These are phyloP conservation scores for Aspergillus aculeatinus DNA, from an alignment of 2,329 filamentous ascomycete species.

Conservation along the genomic window DNA sequence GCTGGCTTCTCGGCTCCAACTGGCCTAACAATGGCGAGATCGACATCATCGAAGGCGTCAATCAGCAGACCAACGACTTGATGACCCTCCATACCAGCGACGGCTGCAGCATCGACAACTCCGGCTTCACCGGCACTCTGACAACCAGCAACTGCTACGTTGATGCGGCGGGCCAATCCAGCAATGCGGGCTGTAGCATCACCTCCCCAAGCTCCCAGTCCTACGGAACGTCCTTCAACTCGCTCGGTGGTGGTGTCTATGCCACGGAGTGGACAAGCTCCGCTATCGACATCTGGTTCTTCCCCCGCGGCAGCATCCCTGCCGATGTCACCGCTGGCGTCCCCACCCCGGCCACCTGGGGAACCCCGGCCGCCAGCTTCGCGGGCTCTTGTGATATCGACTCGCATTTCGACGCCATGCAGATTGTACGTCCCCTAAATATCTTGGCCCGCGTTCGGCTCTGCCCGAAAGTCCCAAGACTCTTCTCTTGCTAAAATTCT, in stretches of 20 bases:
- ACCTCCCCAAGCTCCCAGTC: slow-evolving; percentile 49
- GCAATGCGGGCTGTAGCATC: slow-evolving; percentile 61
- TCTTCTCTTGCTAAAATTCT: background rate
- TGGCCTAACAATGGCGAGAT: slow-evolving; percentile 75
- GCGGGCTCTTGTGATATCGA: slow-evolving; percentile 69
- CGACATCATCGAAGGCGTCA: slow-evolving; percentile 78
- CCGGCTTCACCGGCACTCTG: slow-evolving; percentile 48
- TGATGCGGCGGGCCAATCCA: slow-evolving; percentile 42
- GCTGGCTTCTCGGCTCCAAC: slow-evolving; percentile 60
- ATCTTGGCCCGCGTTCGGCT: background rate
- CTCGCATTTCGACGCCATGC: slow-evolving; percentile 67
- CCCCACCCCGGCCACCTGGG: slow-evolving; percentile 70
- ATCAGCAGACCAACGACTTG: slow-evolving; percentile 57
- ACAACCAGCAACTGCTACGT: slow-evolving; percentile 60
- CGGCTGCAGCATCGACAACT: slow-evolving; percentile 58
- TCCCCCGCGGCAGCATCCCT: slow-evolving; percentile 67
- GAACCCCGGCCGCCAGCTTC: slow-evolving; percentile 67
- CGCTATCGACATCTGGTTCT: slow-evolving; percentile 79
- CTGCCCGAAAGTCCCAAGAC: background rate
- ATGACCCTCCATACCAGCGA: slow-evolving; percentile 67
- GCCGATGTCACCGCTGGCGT: slow-evolving; percentile 58
- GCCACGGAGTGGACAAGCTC: slow-evolving; percentile 73
- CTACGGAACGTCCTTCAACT: slow-evolving; percentile 72
- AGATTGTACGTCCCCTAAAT: slow-evolving; percentile 53
- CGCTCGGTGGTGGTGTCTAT: slow-evolving; percentile 66